These are phyloP conservation scores for Discostella stelligera DNA, from an alignment of 352 stramenopile genomes.

Conservation along the genomic window DNA sequence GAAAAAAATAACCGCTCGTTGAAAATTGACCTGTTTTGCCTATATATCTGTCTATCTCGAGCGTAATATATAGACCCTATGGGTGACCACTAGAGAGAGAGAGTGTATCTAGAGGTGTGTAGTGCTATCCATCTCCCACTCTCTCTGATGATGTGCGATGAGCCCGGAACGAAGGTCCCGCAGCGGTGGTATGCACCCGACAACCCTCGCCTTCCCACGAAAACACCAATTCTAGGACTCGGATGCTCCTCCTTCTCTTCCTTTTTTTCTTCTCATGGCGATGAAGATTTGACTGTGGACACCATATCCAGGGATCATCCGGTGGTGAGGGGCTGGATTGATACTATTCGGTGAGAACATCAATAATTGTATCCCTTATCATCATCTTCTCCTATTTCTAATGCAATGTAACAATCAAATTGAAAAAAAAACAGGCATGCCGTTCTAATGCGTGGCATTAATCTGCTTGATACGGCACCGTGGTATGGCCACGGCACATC, in stretches of 20 bases:
- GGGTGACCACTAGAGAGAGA: too few relatives aligned
- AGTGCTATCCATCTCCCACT: too few relatives aligned
- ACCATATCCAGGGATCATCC: slow-evolving; percentile 53
- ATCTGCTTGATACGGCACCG: slow-evolving; percentile 83
- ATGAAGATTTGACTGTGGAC: slow-evolving; percentile 37
- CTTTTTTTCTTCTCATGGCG: slow-evolving; percentile 67
- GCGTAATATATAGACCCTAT: too few relatives aligned
- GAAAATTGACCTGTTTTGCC: too few relatives aligned
- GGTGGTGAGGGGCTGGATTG: slow-evolving; percentile 69
- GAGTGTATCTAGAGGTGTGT: too few relatives aligned
- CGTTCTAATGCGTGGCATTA: slow-evolving; percentile 65
- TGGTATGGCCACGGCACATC: slow-evolving; percentile 85
- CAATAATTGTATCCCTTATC: not conserved
- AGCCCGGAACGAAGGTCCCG: slow-evolving; percentile 19
- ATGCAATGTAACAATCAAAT: not conserved
- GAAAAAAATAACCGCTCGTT: too few relatives aligned
- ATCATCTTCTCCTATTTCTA: not conserved
- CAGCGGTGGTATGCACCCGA: slow-evolving; percentile 32
- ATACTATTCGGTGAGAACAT: slow-evolving; percentile 59
- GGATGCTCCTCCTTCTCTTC: slow-evolving; percentile 77
- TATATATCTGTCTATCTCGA: too few relatives aligned
- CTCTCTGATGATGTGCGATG: not conserved
- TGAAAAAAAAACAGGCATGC: slow-evolving; percentile 43
- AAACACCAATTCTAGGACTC: slow-evolving; percentile 68
- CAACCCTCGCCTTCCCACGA: slow-evolving; percentile 22